phyloP scores from a whole-genome alignment of 768 basidiomycete species.

The Lentinula boryana region DNA sequence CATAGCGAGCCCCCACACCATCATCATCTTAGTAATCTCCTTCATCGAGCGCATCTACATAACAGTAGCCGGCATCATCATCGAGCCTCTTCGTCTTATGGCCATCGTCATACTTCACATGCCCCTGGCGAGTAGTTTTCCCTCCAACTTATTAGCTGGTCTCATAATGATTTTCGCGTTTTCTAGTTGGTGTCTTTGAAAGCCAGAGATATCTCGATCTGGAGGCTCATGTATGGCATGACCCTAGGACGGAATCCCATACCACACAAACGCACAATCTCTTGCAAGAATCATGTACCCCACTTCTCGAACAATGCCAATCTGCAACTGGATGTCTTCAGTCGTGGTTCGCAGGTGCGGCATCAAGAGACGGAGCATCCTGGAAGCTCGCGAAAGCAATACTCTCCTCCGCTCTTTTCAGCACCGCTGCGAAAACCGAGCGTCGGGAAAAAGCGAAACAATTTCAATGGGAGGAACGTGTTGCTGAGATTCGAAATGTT shows the following conservation, averaged over 20 bases:
- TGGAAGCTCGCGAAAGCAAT: background rate
- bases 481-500: conserved; percentile 23
- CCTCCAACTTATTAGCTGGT: conserved; percentile 11
- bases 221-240: conserved; percentile 47
- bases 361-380: conserved; percentile 24
- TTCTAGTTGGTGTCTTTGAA: conserved; percentile 66
- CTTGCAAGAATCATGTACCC: conserved; percentile 46
- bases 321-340: conserved; percentile 33
- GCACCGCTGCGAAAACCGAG: background rate
- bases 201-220: conserved; percentile 64
- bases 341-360: conserved; percentile 45
- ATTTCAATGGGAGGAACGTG: background rate
- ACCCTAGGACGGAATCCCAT: conserved; percentile 39
- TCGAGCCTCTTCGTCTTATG: conserved; percentile 13
- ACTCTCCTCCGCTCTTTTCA: background rate
- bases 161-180: conserved; percentile 25
- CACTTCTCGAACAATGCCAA: conserved; percentile 40
- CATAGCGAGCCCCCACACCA: conserved; percentile 1
- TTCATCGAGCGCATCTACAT: conserved; percentile 16
- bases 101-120: conserved; percentile 4
- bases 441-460: background rate
- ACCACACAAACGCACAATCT: conserved; percentile 37
- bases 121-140: conserved; percentile 18
- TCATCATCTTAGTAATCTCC: conserved; percentile 4
- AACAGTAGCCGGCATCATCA: conserved; percentile 28